Evolutionary conservation across 2,329 filamentous ascomycete genomes (phyloP).

Genomic region (Diaporthe sp.): DNA sequence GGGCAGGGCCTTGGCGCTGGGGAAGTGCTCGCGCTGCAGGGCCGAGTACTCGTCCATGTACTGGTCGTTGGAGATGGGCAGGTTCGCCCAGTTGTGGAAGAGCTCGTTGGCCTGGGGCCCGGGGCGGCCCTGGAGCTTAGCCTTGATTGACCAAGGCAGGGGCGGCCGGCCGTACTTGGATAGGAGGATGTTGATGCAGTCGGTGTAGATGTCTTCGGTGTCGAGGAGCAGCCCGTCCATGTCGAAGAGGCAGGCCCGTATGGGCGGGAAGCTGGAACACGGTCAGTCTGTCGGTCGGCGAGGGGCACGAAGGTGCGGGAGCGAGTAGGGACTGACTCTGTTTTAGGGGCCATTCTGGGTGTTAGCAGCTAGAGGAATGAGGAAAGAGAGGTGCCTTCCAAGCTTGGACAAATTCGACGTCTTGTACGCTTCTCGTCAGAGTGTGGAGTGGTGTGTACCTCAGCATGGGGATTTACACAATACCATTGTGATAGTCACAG

Average conservation of each 20-base stretch:
- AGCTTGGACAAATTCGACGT: neutral
- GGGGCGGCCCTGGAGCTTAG: conserved; percentile 78
- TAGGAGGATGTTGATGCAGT: conserved; percentile 86
- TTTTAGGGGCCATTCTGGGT: conserved; percentile 57
- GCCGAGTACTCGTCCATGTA: conserved; percentile 72
- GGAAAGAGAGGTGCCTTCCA: neutral
- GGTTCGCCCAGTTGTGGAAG: conserved; percentile 84
- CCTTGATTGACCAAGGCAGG: conserved; percentile 96
- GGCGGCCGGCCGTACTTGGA: conserved; percentile 78
- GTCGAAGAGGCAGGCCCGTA: conserved; percentile 96
- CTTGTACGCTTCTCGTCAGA: neutral
- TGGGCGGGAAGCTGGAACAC: conserved; percentile 76
- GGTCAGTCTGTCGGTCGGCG: neutral
- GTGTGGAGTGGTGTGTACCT: neutral
- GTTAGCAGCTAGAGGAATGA: neutral
- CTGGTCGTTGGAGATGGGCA: conserved; percentile 81
- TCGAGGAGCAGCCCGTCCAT: conserved; percentile 98
- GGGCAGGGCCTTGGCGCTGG: conserved; percentile 80
- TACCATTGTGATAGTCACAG: neutral
- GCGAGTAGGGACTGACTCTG: conserved; percentile 55
- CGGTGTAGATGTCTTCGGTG: conserved; percentile 90
- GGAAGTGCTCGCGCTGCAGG: conserved; percentile 81
- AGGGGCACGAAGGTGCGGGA: neutral
- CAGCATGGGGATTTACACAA: neutral
- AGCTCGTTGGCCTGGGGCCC: conserved; percentile 67